phyloP scores from a whole-genome alignment of 1,139 yeast genomes.

The Nadsonia commutata region DNA sequence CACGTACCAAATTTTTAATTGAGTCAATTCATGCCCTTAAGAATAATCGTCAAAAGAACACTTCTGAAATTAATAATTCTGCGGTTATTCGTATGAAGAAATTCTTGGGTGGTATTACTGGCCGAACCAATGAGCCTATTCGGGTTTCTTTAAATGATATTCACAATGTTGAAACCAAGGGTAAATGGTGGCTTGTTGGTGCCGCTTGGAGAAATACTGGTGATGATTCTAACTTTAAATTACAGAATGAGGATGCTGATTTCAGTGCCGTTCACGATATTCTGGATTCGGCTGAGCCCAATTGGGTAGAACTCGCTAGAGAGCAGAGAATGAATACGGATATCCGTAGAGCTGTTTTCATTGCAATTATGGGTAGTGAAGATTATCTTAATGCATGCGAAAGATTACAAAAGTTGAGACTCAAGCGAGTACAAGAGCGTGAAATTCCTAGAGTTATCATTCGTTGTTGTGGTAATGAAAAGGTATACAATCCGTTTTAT shows the following conservation, averaged over 20 bases:
- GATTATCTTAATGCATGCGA: conserved; percentile 82
- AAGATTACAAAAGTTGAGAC: conserved; percentile 60
- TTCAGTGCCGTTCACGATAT: conserved; percentile 31
- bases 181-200: conserved; percentile 99
- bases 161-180: conserved; percentile 54
- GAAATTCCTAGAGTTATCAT: conserved; percentile 77
- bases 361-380: conserved; percentile 88
- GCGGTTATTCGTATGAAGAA: conserved; percentile 45
- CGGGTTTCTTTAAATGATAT: conserved; percentile 80
- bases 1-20: conserved; percentile 69
- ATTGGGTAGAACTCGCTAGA: conserved; percentile 79
- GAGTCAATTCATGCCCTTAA: conserved; percentile 78
- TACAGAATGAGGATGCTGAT: conserved; percentile 13
- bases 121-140: conserved; percentile 51
- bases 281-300: conserved; percentile 58
- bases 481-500: conserved; percentile 81
- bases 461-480: conserved; percentile 78
- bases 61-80: conserved; percentile 32
- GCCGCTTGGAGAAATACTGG: conserved; percentile 68
- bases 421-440: conserved; percentile 70
- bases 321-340: conserved; percentile 91
- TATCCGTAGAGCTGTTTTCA: conserved; percentile 80
- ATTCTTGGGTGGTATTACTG: conserved; percentile 34
- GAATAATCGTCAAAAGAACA: conserved; percentile 58
- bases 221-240: conserved; percentile 18